Base-by-base conservation (phyloP, 129 eudicot species). In the Centaurea solstitialis region DNA sequence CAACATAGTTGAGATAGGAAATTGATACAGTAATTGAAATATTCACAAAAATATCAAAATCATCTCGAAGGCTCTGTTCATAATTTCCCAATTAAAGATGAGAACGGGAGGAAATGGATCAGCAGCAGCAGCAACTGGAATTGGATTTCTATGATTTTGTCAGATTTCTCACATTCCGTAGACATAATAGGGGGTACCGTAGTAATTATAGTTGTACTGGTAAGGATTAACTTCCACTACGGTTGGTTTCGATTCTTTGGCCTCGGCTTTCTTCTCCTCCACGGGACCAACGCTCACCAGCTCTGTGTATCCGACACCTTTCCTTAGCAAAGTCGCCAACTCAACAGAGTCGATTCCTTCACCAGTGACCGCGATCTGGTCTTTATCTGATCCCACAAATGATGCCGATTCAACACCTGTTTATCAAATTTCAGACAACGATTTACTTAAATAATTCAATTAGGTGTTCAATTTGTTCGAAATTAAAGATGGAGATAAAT, bases 351-450 rank as follows among this genome's bases (percentile, higher is more conserved):
- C 85, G 15, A 82, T 76, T 9, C 88, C 85, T 70, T 81, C 88
- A 20, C 88, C 88, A 3, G 79, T 85, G 57, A 85, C 82, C 15
- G 22, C 88, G 13, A 85, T 80, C 70, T 81, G 88, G 30, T 81
- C 82, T 23, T 72, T 85, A 47, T 81, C 59, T 28, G 78, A 40
- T 0, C 85, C 88, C 1, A 35, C 15, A 0, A 80, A 76, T 7
- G 72, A 45, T 0, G 85, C 88, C 5, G 88, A 80, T 11, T 76
- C 85, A 7, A 85, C 88, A 17, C 88, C 87, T 84, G 80, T 64
- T 73, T 6, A 4, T n/a, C 30, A 38, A n/a, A 10, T 21, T 50
- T 26, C 70, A 77, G 10, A 67, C 39, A 3, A 35, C 2, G 1
- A 20, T 39, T 50, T 45, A 33, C 1, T 70, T 38, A 22, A 2